A percentile compares a stretch with the other conserved stretches of the same genome.
These are phyloP conservation scores for Globisporangium megalacanthum DNA, from an alignment of 352 stramenopile genomes.

Conservation along the genomic window DNA sequence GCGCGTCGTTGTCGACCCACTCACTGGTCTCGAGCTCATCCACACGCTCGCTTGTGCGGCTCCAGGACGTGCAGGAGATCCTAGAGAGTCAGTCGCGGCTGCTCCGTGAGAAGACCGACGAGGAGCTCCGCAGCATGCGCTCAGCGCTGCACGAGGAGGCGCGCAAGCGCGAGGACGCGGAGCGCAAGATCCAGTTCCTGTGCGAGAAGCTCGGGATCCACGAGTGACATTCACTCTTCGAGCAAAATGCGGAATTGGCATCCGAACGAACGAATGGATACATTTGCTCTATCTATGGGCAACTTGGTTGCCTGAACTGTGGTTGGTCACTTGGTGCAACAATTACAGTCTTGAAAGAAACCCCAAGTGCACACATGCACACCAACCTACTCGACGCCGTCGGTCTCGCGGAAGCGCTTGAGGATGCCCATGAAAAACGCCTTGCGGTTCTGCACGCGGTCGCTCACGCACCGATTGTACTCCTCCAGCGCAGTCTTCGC, in stretches of 20 bases:
- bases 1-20: neutral
- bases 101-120: conserved; percentile 24
- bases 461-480: conserved; percentile 68
- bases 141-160: conserved; percentile 24
- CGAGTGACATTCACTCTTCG: conserved; percentile 9
- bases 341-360: too few relatives aligned
- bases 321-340: neutral
- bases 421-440: conserved; percentile 89
- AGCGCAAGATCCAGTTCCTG: conserved; percentile 35
- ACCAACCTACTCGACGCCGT: conserved; percentile 56
- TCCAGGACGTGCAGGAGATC: conserved; percentile 34
- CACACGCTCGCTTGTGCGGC: conserved; percentile 20
- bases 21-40: conserved; percentile 17
- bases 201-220: conserved; percentile 36
- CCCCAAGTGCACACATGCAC: too few relatives aligned
- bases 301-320: too few relatives aligned
- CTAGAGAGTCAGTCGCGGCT: conserved; percentile 27
- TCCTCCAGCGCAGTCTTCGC: conserved; percentile 77
- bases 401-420: conserved; percentile 81
- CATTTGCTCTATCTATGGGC: conserved; percentile 4
- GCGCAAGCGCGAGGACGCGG: conserved; percentile 29
- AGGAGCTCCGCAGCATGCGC: conserved; percentile 23
- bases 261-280: neutral
- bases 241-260: neutral
- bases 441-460: conserved; percentile 78